Base-by-base conservation (phyloP, 2,329 filamentous ascomycete genomes). In the Botrytis fabae region DNA sequence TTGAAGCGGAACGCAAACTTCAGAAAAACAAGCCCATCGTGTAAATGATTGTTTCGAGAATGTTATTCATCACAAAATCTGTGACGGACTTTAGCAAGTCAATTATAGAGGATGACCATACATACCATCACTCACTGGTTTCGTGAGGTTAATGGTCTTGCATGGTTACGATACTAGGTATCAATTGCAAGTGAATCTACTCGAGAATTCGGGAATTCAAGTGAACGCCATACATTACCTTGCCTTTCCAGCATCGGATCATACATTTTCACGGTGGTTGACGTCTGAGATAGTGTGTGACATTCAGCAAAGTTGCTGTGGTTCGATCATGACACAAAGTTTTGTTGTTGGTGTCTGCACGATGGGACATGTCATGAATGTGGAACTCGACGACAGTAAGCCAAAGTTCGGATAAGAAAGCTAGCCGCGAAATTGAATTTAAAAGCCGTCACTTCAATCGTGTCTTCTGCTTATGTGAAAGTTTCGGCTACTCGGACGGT, bases 231-330 rank as follows among this genome's bases (percentile, higher is more conserved):
- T 40, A 35, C 2, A n/a, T 22, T 22, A n/a, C 38, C 25, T 18
- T 57, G 7, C n/a, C n/a, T 57, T 16, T 14, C n/a, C n/a, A n/a
- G n/a, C 35, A 22, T 40, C 12, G 25, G n/a, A 22, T 28, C 16
- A 20, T 38, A 8, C 20, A 40, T 40, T 42, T 8, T 25, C 35
- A 40, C 25, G 35, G 38, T 40, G 14, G 4, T 38, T 40, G n/a
- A n/a, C 4, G 35, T 28, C 28, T 25, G n/a, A 42, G 51, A 16
- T n/a, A 51, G 48, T 2, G 18, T 20, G 9, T n/a, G 57, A 12
- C 16, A 28, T 40, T 22, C 46, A 54, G 64, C 46, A 22, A 57
- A 68, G 48, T 48, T 68, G 64, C 64, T 68, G 35, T 42, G 40
- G 35, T 14, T 40, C 25, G 38, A 51, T 68, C 5, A 22, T 28